A percentile compares a stretch with the other conserved stretches of the same genome.
These are phyloP conservation scores for Coemansia aciculifera DNA, from an alignment of 192 early-diverging fungal genomes.

Conservation along the genomic window DNA sequence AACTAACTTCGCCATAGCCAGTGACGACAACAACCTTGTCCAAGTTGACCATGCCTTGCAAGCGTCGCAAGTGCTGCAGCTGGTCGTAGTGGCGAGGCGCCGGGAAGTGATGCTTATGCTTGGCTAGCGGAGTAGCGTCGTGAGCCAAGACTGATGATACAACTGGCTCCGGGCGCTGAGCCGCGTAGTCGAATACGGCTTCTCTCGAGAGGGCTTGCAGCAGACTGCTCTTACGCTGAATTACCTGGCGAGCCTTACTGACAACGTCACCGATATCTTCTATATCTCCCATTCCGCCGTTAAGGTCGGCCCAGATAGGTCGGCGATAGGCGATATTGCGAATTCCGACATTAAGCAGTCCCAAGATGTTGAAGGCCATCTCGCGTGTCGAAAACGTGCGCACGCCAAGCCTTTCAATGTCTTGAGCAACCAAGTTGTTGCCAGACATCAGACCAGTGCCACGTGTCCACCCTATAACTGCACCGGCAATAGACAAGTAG, in stretches of 20 bases:
- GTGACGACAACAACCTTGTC: slow-evolving; percentile 88
- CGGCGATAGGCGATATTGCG: slow-evolving; percentile 70
- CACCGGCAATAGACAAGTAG: slow-evolving; percentile 86
- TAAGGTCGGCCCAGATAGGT: slow-evolving; percentile 87
- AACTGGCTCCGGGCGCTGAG: not conserved
- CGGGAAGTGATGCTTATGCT: slow-evolving; percentile 87
- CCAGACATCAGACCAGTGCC: slow-evolving; percentile 92
- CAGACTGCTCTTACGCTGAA: not conserved
- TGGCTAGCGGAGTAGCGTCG: slow-evolving; percentile 68
- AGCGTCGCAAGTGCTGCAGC: slow-evolving; percentile 62
- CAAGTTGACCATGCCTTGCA: slow-evolving; percentile 80
- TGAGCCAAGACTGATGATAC: not conserved
- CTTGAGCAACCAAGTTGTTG: slow-evolving; percentile 86
- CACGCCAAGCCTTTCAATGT: slow-evolving; percentile 83
- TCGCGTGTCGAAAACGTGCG: slow-evolving; percentile 92
- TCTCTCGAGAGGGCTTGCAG: not conserved
- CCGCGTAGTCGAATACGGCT: not conserved
- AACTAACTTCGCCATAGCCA: slow-evolving; percentile 92
- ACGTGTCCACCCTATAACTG: slow-evolving; percentile 97
- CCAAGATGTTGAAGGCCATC: slow-evolving; percentile 93
- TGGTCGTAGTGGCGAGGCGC: slow-evolving; percentile 63
- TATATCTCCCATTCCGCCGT: slow-evolving; percentile 75
- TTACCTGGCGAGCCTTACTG: not conserved
- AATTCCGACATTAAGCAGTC: slow-evolving; percentile 78
- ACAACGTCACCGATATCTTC: slow-evolving; percentile 30